Percentiles rank a stretch among this genome's conserved stretches.
Evolutionary conservation across 2,329 filamentous ascomycete species (phyloP).

Genomic region (Penicillium psychrosexuale): DNA sequence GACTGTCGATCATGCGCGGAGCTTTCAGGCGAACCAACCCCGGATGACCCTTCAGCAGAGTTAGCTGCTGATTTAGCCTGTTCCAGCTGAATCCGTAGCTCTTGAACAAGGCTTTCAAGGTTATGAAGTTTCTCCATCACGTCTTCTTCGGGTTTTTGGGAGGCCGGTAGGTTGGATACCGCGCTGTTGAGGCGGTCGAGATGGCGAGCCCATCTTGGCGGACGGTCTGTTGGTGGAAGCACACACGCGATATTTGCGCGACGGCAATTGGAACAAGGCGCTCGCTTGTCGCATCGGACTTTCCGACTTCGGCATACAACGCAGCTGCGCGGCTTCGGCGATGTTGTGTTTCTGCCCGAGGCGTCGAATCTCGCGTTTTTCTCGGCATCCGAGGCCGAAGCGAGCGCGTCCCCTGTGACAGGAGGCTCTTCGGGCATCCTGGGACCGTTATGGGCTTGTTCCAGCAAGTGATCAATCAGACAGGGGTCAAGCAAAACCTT

Average conservation of each 20-base stretch:
- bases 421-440: not conserved
- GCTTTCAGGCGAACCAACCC: slow-evolving; percentile 29
- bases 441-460: not conserved
- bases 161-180: slow-evolving; percentile 20
- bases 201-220: slow-evolving; percentile 55
- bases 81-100: slow-evolving; percentile 49
- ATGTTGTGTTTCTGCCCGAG: not conserved
- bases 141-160: slow-evolving; percentile 27
- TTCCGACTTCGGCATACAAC: slow-evolving; percentile 54
- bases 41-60: slow-evolving; percentile 26
- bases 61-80: slow-evolving; percentile 38
- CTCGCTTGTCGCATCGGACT: slow-evolving; percentile 57
- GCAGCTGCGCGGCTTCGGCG: slow-evolving; percentile 46
- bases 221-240: slow-evolving; percentile 49
- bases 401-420: not conserved
- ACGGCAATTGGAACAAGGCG: slow-evolving; percentile 57
- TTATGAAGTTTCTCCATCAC: slow-evolving; percentile 51
- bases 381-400: slow-evolving; percentile 13
- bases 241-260: slow-evolving; percentile 54
- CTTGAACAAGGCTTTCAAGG: slow-evolving; percentile 53
- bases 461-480: not conserved
- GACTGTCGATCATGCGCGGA: slow-evolving; percentile 15
- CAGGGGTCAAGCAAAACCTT: not conserved
- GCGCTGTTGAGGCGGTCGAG: slow-evolving; percentile 36
- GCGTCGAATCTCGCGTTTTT: slow-evolving; percentile 9